phyloP scores from a whole-genome alignment of 139 green algal species.

The Picochlorum sp. region DNA sequence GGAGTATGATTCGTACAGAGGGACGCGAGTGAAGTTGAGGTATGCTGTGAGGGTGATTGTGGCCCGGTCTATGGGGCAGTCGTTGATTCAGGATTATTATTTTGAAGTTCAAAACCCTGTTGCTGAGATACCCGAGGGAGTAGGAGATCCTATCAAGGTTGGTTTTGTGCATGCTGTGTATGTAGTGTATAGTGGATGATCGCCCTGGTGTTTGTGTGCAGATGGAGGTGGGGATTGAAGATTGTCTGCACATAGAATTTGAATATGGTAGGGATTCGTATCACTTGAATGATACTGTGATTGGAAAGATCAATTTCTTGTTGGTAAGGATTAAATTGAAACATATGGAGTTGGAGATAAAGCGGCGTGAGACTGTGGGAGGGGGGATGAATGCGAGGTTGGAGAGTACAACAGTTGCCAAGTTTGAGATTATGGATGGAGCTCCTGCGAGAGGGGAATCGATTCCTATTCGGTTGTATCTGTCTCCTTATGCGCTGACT shows the following conservation, averaged over 20 bases:
- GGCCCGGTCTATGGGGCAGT: constrained; percentile 57
- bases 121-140: background rate
- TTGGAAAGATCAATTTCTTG: constrained; percentile 97
- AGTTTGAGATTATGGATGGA: constrained; percentile 99
- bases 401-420: constrained; percentile 93
- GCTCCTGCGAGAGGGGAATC: constrained; percentile 84
- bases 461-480: constrained; percentile 87
- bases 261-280: constrained; percentile 90
- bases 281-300: constrained; percentile 83
- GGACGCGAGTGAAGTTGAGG: constrained; percentile 44
- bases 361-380: constrained; percentile 84
- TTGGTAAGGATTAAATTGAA: constrained; percentile 98
- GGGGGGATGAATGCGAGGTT: constrained; percentile 61
- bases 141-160: background rate
- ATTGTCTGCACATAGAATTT: constrained; percentile 99
- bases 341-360: constrained; percentile 99
- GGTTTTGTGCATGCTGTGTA: background rate
- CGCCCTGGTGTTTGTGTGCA: constrained; percentile 36
- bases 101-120: constrained; percentile 80
- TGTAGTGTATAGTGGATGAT: constrained; percentile 12
- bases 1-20: constrained; percentile 93
- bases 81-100: constrained; percentile 68
- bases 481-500: constrained; percentile 90
- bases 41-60: constrained; percentile 88
- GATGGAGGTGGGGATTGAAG: constrained; percentile 99